phyloP scores from a whole-genome alignment of 176 grass and related monocot species.

The Aechmea fasciata region DNA sequence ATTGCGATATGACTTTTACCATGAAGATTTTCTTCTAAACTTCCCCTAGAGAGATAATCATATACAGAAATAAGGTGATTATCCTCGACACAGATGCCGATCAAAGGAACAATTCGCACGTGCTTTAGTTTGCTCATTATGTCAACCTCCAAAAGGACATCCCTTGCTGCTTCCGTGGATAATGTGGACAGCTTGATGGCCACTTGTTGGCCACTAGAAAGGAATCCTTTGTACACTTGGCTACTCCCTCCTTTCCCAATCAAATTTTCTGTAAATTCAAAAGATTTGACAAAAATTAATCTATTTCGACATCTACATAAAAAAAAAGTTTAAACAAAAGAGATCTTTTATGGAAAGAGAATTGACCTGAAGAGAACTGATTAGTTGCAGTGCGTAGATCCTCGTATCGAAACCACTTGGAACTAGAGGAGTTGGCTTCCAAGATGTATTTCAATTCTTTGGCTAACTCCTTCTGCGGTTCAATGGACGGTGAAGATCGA shows the following conservation, averaged over 20 bases:
- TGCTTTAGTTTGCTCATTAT: conserved; percentile 88
- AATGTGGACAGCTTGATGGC: conserved; percentile 75
- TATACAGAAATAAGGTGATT: conserved; percentile 75
- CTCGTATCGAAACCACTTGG: conserved; percentile 84
- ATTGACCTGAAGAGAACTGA: conserved; percentile 71
- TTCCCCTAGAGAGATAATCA: conserved; percentile 68
- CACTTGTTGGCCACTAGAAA: conserved; percentile 42
- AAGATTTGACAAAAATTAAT: background rate
- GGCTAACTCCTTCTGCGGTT: conserved; percentile 24
- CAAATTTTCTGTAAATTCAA: conserved; percentile 51
- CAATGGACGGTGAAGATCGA: conserved; percentile 23
- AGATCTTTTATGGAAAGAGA: background rate
- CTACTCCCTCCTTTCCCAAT: conserved; percentile 87
- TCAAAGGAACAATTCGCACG: conserved; percentile 48
- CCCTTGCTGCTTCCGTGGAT: conserved; percentile 56
- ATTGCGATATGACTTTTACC: conserved; percentile 27
- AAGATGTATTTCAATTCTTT: conserved; percentile 43
- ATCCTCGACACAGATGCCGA: conserved; percentile 75
- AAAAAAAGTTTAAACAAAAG: background rate
- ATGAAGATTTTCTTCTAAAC: conserved; percentile 79
- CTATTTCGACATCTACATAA: background rate
- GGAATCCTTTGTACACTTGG: conserved; percentile 66
- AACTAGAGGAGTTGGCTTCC: conserved; percentile 28
- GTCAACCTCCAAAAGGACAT: conserved; percentile 81
- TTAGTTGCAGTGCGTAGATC: conserved; percentile 70